Conservation (phyloP, 2,329 filamentous ascomycete species). For the Aspergillus puulaauensis region DNA sequence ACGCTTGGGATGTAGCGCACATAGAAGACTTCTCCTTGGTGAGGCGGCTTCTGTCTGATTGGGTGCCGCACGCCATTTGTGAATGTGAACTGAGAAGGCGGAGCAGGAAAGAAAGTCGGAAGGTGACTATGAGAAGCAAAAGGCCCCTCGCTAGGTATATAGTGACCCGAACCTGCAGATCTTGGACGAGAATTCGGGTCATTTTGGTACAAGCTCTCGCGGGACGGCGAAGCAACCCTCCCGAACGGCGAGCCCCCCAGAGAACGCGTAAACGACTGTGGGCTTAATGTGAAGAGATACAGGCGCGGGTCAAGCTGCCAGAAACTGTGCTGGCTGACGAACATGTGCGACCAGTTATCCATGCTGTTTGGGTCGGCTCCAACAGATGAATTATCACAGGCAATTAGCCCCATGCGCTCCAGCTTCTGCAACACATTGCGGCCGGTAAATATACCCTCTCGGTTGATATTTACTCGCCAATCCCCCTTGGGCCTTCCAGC, state of each 20-base stretch:
- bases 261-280: slow-evolving; percentile 51
- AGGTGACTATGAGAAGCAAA: slow-evolving; percentile 65
- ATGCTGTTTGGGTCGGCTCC: slow-evolving; percentile 59
- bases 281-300: slow-evolving; percentile 82
- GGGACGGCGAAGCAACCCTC: slow-evolving; percentile 53
- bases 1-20: slow-evolving; percentile 80
- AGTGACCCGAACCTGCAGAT: slow-evolving; percentile 11
- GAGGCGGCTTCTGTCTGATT: slow-evolving; percentile 79
- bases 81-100: slow-evolving; percentile 76
- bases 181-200: slow-evolving; percentile 5
- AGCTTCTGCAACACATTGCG: slow-evolving; percentile 83
- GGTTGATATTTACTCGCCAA: slow-evolving; percentile 80
- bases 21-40: slow-evolving; percentile 90
- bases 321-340: slow-evolving; percentile 75
- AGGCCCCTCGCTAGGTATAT: slow-evolving; percentile 30
- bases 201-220: slow-evolving; percentile 24
- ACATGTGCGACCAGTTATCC: slow-evolving; percentile 75
- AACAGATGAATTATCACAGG: slow-evolving; percentile 72
- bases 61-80: slow-evolving; percentile 82
- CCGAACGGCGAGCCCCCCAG: slow-evolving; percentile 50
- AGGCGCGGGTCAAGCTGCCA: slow-evolving; percentile 89
- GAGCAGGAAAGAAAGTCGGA: slow-evolving; percentile 85
- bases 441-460: slow-evolving; percentile 84
- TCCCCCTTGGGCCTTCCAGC: slow-evolving; percentile 75
- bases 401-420: slow-evolving; percentile 86